Conservation (phyloP, 257 asterid genomes). For the Mentha longifolia region DNA sequence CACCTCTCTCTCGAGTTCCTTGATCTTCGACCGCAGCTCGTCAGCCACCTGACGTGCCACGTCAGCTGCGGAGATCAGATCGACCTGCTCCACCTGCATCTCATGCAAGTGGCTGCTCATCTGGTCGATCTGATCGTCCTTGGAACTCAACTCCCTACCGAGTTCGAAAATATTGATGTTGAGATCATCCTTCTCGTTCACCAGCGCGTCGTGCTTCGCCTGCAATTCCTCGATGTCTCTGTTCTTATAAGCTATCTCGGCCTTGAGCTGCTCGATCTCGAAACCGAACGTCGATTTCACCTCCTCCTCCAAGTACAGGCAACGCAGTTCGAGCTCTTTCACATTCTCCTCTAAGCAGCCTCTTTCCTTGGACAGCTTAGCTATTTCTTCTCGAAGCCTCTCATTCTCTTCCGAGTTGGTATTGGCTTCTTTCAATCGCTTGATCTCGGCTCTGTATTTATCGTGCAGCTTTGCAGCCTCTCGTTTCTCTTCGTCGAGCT, state of each 20-base stretch:
- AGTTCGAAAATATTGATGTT: slow-evolving; percentile 37
- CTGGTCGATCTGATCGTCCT: slow-evolving; percentile 54
- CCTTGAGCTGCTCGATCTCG: slow-evolving; percentile 49
- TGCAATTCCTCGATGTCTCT: slow-evolving; percentile 34
- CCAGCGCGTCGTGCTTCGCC: slow-evolving; percentile 36
- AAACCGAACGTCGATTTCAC: slow-evolving; percentile 39
- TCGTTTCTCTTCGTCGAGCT: slow-evolving; percentile 54
- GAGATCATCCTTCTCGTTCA: slow-evolving; percentile 48
- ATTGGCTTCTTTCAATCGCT: slow-evolving; percentile 53
- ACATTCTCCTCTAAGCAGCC: slow-evolving; percentile 54
- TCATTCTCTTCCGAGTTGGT: slow-evolving; percentile 57
- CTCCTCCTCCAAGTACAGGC: slow-evolving; percentile 65
- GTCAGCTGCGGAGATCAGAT: slow-evolving; percentile 53
- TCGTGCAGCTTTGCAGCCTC: slow-evolving; percentile 60
- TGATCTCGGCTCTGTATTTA: slow-evolving; percentile 47
- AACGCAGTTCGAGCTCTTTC: slow-evolving; percentile 57
- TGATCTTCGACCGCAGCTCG: slow-evolving; percentile 51
- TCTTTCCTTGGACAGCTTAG: slow-evolving; percentile 46
- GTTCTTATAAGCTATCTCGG: slow-evolving; percentile 41
- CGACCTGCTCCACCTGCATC: slow-evolving; percentile 61
- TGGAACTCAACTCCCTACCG: slow-evolving; percentile 41
- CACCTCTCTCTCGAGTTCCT: slow-evolving; percentile 63
- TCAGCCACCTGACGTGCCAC: slow-evolving; percentile 45
- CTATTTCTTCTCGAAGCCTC: slow-evolving; percentile 55
- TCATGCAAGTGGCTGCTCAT: slow-evolving; percentile 67